These are phyloP conservation scores for Meyerozyma athensensis DNA, from an alignment of 1,139 yeast genomes.

Conservation along the genomic window DNA sequence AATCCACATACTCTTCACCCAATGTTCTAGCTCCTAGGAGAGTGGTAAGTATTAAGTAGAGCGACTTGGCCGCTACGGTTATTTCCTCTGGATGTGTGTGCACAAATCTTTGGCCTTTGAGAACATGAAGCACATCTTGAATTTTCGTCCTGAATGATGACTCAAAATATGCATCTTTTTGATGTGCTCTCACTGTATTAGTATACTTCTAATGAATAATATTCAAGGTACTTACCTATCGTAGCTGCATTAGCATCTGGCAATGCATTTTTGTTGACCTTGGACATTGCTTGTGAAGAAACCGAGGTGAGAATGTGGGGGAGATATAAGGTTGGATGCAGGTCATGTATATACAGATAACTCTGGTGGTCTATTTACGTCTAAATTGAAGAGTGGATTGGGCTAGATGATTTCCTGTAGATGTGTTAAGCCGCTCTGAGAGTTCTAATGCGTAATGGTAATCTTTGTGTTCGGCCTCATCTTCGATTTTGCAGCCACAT, in stretches of 20 bases:
- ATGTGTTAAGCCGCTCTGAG: slow-evolving; percentile 8
- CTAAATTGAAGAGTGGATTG: neutral
- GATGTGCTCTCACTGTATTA: slow-evolving; percentile 66
- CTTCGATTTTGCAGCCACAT: slow-evolving; percentile 10
- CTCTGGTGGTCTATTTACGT: neutral
- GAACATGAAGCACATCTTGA: slow-evolving; percentile 49
- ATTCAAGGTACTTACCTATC: no score
- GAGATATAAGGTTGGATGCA: neutral
- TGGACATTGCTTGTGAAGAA: slow-evolving; percentile 8
- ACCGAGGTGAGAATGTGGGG: slow-evolving; percentile 1
- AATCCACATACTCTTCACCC: slow-evolving; percentile 93
- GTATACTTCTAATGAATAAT: no score
- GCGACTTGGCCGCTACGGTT: slow-evolving; percentile 49
- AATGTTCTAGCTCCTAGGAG: slow-evolving; percentile 71
- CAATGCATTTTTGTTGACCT: slow-evolving; percentile 11
- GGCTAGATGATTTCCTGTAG: neutral
- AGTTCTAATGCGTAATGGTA: slow-evolving; percentile 25
- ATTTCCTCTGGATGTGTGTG: slow-evolving; percentile 64
- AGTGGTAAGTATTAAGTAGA: slow-evolving; percentile 71
- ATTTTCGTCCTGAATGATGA: slow-evolving; percentile 50
- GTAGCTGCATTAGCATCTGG: slow-evolving; percentile 17
- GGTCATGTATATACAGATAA: neutral
- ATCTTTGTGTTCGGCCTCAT: slow-evolving; percentile 23
- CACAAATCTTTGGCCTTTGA: slow-evolving; percentile 65
- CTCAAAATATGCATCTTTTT: slow-evolving; percentile 77